These are phyloP conservation scores for Russula emetica DNA, from an alignment of 768 basidiomycete species.

Conservation along the genomic window DNA sequence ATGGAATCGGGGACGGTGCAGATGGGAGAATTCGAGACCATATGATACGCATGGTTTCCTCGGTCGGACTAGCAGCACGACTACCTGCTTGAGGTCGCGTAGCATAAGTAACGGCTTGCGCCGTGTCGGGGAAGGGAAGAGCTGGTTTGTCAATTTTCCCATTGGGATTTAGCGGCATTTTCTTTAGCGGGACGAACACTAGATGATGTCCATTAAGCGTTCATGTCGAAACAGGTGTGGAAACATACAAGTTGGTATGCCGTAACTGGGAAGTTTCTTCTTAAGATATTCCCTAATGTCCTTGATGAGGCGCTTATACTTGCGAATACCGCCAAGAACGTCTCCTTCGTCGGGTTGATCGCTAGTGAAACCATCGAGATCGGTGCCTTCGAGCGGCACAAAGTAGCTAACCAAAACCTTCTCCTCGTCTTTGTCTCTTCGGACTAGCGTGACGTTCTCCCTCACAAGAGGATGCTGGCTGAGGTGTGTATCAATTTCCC, in stretches of 20 bases:
- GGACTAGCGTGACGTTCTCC: slow-evolving; percentile 97
- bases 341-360: slow-evolving; percentile 54
- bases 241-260: slow-evolving; percentile 78
- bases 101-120: slow-evolving; percentile 50
- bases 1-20: slow-evolving; percentile 68
- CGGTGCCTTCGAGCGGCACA: slow-evolving; percentile 74
- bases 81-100: slow-evolving; percentile 35
- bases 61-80: slow-evolving; percentile 57
- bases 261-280: slow-evolving; percentile 94
- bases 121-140: slow-evolving; percentile 97
- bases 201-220: slow-evolving; percentile 15
- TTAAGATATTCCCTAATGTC: slow-evolving; percentile 93
- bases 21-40: slow-evolving; percentile 82
- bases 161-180: slow-evolving; percentile 98
- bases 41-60: slow-evolving; percentile 75
- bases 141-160: slow-evolving; percentile 99
- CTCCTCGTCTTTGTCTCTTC: slow-evolving; percentile 98
- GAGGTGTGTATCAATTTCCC: slow-evolving; percentile 95
- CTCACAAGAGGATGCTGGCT: slow-evolving; percentile 88
- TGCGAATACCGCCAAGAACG: slow-evolving; percentile 69
- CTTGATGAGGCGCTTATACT: slow-evolving; percentile 84
- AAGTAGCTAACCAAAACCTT: slow-evolving; percentile 98
- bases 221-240: slow-evolving; percentile 1
- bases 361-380: slow-evolving; percentile 64
- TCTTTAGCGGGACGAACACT: slow-evolving; percentile 92